Evolutionary conservation across 441 rosid species (phyloP).

Genomic region (Gossypium schwendimanii): DNA sequence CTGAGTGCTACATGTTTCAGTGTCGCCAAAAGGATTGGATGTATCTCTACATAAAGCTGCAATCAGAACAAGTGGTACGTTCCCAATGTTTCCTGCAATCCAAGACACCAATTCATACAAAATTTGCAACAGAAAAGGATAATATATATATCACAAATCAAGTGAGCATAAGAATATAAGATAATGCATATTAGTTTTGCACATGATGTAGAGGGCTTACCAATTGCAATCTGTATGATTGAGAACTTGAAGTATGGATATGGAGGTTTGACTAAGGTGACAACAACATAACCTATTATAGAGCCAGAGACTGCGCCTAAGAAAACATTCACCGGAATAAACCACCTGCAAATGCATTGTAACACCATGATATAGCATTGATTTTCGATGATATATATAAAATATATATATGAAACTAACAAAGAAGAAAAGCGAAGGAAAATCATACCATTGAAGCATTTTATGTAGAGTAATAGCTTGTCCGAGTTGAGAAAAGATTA

Average conservation of each 20-base stretch:
- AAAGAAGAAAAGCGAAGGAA: slow-evolving; percentile 4
- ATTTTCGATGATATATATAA: neutral
- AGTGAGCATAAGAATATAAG: neutral
- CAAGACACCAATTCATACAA: neutral
- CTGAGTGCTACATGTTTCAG: slow-evolving; percentile 64
- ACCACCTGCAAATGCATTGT: slow-evolving; percentile 62
- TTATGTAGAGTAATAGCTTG: slow-evolving; percentile 82
- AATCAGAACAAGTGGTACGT: slow-evolving; percentile 90
- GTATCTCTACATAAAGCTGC: slow-evolving; percentile 83
- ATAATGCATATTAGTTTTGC: neutral
- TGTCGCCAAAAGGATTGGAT: slow-evolving; percentile 83
- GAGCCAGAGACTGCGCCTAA: slow-evolving; percentile 71
- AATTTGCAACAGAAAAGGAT: too few relatives aligned
- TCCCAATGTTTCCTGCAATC: slow-evolving; percentile 85
- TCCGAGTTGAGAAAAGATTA: slow-evolving; percentile 94
- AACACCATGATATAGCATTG: neutral
- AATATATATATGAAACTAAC: neutral
- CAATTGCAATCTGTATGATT: slow-evolving; percentile 74
- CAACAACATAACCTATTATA: slow-evolving; percentile 58
- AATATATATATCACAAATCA: too few relatives aligned
- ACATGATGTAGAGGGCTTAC: slow-evolving; percentile 35
- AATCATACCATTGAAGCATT: slow-evolving; percentile 69
- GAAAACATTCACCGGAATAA: slow-evolving; percentile 80
- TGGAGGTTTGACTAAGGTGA: slow-evolving; percentile 64
- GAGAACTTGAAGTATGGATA: slow-evolving; percentile 89